Evolutionary conservation across 1,139 yeast genomes (phyloP), one percentile per base, ranked within the genome.

Genomic region (Taphrina communis): DNA sequence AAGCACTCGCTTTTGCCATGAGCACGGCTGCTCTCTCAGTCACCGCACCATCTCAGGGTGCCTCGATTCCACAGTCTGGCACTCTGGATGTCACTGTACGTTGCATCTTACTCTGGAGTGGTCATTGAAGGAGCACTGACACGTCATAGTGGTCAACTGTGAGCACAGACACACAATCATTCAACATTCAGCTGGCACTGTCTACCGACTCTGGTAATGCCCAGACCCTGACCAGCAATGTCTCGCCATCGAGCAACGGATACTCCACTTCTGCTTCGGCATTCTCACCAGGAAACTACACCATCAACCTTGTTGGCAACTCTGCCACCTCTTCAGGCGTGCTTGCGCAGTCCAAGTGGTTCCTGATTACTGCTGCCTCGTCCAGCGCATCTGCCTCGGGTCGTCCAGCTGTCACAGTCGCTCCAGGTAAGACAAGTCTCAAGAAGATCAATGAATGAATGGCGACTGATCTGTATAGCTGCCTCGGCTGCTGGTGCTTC

Each of bases 251-350:
- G 39, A 63, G 61, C 56, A 63, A 63, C 36, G 67, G 67, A 3
- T 63, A 53, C 67, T 41, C 50, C 36, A 63, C 67, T 7, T 56
- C 67, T 11, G 67, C 67, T 5, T 44, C 61, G 11, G 67, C 67
- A 17, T 63, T 63, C 41, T 7, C 61, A 4, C 67, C 67, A 35
- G 67, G 67, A 9, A 63, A 63, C 61, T 63, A 63, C 67, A 63
- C 67, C 56, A 36, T 63, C 61, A 63, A 63, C 67, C 61, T 63
- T n/a, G 61, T 63, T 19, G 67, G 67, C 35, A 55, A 63, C 67
- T 44, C 67, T 14, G 52, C 42, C 46, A 55, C 60, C 36, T 55
- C 61, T 12, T 44, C 61, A 35, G 67, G 67, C n/a, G 67, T 63
- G 50, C 67, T 63, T 21, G 67, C 67, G 1, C 67, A 63, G 61